Percentiles rank a stretch among this genome's conserved stretches.
These are phyloP conservation scores for Striga asiatica DNA, from an alignment of 257 asterid species.

Conservation along the genomic window DNA sequence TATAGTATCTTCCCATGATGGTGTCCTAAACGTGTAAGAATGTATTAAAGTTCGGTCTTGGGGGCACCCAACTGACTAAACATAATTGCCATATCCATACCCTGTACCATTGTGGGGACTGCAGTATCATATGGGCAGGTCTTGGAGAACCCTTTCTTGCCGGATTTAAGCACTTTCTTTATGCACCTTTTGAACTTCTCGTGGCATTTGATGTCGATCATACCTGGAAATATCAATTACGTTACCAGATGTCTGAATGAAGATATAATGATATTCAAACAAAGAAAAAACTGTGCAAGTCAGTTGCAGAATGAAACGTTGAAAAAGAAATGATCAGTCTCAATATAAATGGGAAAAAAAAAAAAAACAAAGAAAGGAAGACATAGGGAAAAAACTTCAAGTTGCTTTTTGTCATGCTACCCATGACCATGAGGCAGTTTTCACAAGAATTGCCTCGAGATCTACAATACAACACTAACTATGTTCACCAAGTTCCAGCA, in stretches of 20 bases:
- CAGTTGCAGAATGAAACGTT: neutral
- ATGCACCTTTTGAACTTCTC: slow-evolving; percentile 84
- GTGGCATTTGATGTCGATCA: slow-evolving; percentile 68
- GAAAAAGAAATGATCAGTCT: neutral
- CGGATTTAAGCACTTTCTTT: slow-evolving; percentile 63
- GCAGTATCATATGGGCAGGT: slow-evolving; percentile 61
- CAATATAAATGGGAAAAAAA: no score
- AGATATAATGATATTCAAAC: neutral
- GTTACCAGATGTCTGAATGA: neutral
- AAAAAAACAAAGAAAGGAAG: no score
- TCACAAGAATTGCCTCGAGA: neutral
- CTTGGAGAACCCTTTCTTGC: slow-evolving; percentile 65
- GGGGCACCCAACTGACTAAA: slow-evolving; percentile 66
- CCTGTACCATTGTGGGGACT: slow-evolving; percentile 76
- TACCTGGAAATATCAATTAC: slow-evolving; percentile 30
- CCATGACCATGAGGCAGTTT: neutral
- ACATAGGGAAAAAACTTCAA: no score
- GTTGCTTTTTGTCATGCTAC: no score
- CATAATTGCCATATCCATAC: slow-evolving; percentile 85
- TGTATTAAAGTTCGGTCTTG: slow-evolving; percentile 47
- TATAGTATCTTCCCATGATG: no score
- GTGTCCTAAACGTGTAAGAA: no score
- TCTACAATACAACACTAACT: neutral
- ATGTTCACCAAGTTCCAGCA: neutral
- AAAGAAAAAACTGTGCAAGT: neutral